These are phyloP conservation scores for Roridomyces roridus DNA, from an alignment of 768 basidiomycete genomes.

Conservation along the genomic window DNA sequence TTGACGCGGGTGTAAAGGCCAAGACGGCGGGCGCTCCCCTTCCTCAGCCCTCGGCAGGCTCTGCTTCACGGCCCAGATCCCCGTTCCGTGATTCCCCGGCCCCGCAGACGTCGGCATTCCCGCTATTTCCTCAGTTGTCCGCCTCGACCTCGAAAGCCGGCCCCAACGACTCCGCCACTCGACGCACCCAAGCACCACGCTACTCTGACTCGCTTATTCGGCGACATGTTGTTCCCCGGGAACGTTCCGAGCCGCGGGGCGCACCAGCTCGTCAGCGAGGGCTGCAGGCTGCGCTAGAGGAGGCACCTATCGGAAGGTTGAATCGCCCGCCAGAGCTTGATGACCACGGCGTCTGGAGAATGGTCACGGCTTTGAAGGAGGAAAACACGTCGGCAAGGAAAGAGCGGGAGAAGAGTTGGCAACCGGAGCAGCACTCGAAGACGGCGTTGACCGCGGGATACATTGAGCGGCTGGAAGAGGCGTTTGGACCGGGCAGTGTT, in stretches of 20 bases:
- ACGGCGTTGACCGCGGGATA: conserved; percentile 14
- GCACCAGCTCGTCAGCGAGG: neutral
- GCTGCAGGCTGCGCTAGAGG: neutral
- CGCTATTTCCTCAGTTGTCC: too few species aligned
- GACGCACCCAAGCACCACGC: too few species aligned
- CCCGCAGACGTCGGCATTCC: too few species aligned
- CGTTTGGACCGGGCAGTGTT: conserved; percentile 19
- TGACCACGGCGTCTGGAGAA: neutral
- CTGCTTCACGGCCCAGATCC: too few species aligned
- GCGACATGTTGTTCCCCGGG: neutral
- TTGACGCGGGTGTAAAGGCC: too few species aligned
- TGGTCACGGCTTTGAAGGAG: neutral
- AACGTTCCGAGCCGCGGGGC: neutral
- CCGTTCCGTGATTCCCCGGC: too few species aligned
- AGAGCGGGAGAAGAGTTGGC: neutral
- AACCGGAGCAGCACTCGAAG: neutral
- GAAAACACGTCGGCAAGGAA: neutral
- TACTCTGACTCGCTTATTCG: conserved; percentile 2
- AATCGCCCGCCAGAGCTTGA: neutral
- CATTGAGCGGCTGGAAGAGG: conserved; percentile 4
- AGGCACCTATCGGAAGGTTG: neutral
- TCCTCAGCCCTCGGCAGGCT: too few species aligned
- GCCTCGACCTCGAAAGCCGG: too few species aligned
- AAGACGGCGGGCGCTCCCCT: too few species aligned
- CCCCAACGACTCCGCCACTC: too few species aligned